These are phyloP conservation scores for Trichoderma orchidacearum DNA, from an alignment of 495 filamentous ascomycete species.

Conservation along the genomic window DNA sequence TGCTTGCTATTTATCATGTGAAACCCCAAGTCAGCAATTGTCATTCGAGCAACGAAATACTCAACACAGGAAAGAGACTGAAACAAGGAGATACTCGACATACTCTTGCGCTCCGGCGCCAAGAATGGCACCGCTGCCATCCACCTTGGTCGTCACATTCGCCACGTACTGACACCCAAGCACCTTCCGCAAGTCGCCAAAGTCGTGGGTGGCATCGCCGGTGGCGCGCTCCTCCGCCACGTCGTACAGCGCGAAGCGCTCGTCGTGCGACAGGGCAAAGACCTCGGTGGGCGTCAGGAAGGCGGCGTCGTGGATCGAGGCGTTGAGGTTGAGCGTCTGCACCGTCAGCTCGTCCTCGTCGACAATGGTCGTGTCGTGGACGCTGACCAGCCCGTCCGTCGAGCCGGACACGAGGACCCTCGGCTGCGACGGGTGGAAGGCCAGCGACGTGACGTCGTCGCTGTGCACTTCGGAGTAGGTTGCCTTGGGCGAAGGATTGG, in stretches of 20 bases:
- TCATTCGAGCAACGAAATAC: background rate
- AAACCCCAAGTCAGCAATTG: slow-evolving; percentile 4
- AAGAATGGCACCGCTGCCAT: slow-evolving; percentile 44
- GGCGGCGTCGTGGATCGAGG: slow-evolving; percentile 71
- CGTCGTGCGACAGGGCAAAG: slow-evolving; percentile 68
- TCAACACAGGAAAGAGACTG: background rate
- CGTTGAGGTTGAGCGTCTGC: slow-evolving; percentile 75
- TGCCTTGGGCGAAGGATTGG: slow-evolving; percentile 22
- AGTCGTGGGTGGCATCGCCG: slow-evolving; percentile 41
- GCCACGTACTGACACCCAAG: slow-evolving; percentile 75
- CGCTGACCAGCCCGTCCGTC: slow-evolving; percentile 82
- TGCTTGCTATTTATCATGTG: slow-evolving; percentile 31
- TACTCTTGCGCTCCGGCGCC: slow-evolving; percentile 49
- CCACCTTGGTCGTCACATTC: slow-evolving; percentile 44
- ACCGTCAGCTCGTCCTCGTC: slow-evolving; percentile 80
- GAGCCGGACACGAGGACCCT: slow-evolving; percentile 67
- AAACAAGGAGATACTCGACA: slow-evolving; percentile 6
- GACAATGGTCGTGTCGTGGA: slow-evolving; percentile 59
- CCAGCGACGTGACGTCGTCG: slow-evolving; percentile 78
- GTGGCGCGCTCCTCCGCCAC: slow-evolving; percentile 42
- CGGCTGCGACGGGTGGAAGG: slow-evolving; percentile 49
- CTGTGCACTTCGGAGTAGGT: slow-evolving; percentile 73
- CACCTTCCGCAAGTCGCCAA: slow-evolving; percentile 61
- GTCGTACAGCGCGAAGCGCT: slow-evolving; percentile 65
- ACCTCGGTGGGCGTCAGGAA: slow-evolving; percentile 59